Evolutionary conservation across 805 yeast genomes (phyloP), one percentile per base, ranked within the genome.

Genomic region (Hanseniaspora lindneri): DNA sequence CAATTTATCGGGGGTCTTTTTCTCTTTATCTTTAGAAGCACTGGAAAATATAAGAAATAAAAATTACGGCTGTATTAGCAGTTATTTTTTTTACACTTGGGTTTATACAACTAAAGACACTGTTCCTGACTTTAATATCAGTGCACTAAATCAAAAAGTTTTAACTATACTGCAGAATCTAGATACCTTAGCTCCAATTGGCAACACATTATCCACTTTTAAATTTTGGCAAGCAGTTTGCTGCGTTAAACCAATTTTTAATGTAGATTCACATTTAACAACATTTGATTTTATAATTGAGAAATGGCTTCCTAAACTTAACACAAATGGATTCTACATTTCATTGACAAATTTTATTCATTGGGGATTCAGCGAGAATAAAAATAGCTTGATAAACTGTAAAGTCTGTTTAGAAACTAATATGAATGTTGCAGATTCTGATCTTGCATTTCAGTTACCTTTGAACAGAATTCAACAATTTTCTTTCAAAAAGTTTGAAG

Each of bases 161-260:
- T 17, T 8, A 1, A 28, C 23, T 2, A 17, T 46, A 5, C 25
- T 46, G 20, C 23, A 19, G 11, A 46, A 46, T 14, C 30, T 46
- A 4, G 30, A 13, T 2, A 14, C 5, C 4, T 14, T 24, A 39
- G 30, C 39, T 8, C 49, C 49, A 3, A 14, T 11, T 9, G 23
- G 21, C 8, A 23, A 33, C 9, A 28, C 27, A 8, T 28, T 46
- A 7, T 27, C 41, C 7, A 21, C 34, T 16, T 46, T 46, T 20
- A 46, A 39, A 11, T 39, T 46, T 39, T 46, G 49, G 49, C 34
- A 39, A 32, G 35, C 14, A 9, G 3, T 30, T 13, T 46, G 49
- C 20, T 20, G 41, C 13, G 23, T 46, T n/a, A 16, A 23, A 4
- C 49, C 49, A 17, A 37, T 37, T 14, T 37, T 24, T 25, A 14